A percentile compares a stretch with the other conserved stretches of the same genome.
Evolutionary conservation across 306 rosid species (phyloP).

Genomic region (Fragaria nilgerrensis): DNA sequence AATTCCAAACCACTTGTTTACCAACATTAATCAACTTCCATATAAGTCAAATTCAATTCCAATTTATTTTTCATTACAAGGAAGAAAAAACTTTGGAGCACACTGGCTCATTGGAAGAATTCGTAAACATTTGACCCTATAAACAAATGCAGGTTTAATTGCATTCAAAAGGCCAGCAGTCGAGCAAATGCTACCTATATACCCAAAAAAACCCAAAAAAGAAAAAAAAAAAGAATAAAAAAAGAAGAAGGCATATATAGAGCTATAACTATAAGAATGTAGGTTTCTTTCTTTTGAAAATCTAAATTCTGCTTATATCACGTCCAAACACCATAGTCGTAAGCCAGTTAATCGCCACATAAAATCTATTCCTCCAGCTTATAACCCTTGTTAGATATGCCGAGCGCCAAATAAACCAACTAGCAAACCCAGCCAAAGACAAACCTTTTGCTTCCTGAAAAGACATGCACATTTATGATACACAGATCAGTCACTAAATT

Average conservation of each 20-base stretch:
- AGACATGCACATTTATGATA: constrained; percentile 1
- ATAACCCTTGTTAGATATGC: constrained; percentile 84
- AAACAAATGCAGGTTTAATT: background rate
- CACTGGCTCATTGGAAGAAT: background rate
- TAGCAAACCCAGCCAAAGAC: constrained; percentile 74
- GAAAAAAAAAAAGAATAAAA: background rate
- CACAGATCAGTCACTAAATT: constrained; percentile 11
- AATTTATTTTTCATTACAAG: background rate
- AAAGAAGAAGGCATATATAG: background rate
- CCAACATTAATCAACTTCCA: background rate
- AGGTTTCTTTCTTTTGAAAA: constrained; percentile 23
- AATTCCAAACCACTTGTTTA: background rate
- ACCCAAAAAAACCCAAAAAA: background rate
- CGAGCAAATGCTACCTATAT: background rate
- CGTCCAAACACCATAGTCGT: constrained; percentile 88
- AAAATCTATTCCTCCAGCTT: constrained; percentile 97
- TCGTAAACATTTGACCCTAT: background rate
- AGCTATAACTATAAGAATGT: background rate
- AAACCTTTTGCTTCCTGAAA: constrained; percentile 75
- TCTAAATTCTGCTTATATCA: constrained; percentile 87
- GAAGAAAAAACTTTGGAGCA: background rate
- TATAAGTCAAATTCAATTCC: background rate
- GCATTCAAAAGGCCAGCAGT: background rate
- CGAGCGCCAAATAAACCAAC: constrained; percentile 92
- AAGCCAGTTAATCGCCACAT: constrained; percentile 92